Conservation (phyloP, 768 basidiomycete genomes). For the Tricholoma hemisulphureum region DNA sequence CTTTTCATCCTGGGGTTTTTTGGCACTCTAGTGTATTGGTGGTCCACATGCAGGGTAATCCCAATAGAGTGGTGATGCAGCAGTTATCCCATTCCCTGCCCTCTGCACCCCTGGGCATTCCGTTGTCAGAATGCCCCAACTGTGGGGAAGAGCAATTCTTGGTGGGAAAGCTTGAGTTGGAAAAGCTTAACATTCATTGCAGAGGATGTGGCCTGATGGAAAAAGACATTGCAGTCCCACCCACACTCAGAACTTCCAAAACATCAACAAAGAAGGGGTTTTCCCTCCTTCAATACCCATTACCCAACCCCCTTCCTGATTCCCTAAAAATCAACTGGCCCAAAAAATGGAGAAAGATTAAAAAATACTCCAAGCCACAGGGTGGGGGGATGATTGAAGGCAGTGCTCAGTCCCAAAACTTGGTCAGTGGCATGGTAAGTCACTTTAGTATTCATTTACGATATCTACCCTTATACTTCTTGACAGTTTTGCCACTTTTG, state of each 20-base stretch:
- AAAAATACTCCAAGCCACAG: no score
- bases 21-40: neutral
- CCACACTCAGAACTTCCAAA: neutral
- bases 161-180: neutral
- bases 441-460: neutral
- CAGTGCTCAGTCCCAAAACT: neutral
- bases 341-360: no score
- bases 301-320: neutral
- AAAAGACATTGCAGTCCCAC: neutral
- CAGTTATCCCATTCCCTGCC: neutral
- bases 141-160: no score
- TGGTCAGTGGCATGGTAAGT: neutral
- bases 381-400: no score
- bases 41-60: neutral
- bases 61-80: neutral
- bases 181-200: neutral
- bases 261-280: neutral
- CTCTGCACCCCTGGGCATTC: no score
- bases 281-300: neutral
- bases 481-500: neutral
- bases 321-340: neutral
- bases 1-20: neutral
- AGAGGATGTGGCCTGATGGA: neutral
- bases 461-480: neutral
- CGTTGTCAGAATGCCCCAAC: no score